Conservation (phyloP, 495 filamentous ascomycete species). For the Penicillium riverlandense region DNA sequence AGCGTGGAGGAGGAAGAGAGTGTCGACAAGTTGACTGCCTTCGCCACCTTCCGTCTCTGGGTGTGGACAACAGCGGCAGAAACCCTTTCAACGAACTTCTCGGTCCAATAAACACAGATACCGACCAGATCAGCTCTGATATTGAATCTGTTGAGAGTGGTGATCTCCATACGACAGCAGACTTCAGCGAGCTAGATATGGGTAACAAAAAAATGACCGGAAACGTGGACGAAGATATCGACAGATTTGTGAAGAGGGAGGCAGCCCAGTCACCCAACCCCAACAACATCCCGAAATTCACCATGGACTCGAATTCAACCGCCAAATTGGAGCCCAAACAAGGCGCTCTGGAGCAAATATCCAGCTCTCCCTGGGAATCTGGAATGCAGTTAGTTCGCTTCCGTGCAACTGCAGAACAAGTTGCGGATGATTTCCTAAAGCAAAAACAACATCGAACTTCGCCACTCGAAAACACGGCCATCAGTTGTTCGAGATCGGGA, state of each 20-base stretch:
- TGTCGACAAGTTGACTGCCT: not conserved
- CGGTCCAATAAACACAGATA: not conserved
- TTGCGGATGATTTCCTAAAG: conserved; percentile 17
- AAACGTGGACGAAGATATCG: conserved; percentile 8
- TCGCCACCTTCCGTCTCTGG: not conserved
- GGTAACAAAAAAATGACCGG: conserved; percentile 5
- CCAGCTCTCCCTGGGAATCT: conserved; percentile 12
- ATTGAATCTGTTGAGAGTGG: not conserved
- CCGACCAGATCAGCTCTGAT: not conserved
- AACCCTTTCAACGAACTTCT: not conserved
- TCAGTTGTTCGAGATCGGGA: conserved; percentile 1
- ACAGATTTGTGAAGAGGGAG: conserved; percentile 5
- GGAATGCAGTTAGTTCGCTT: conserved; percentile 20
- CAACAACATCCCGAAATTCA: not conserved
- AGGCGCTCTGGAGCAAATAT: not conserved
- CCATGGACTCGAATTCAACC: not conserved
- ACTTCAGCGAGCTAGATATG: conserved; percentile 5
- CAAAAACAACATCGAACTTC: conserved; percentile 8
- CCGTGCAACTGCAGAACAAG: conserved; percentile 17
- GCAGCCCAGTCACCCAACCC: not conserved
- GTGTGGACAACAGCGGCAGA: not conserved
- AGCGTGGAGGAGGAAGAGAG: conserved; percentile 7
- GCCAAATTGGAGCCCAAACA: not conserved
- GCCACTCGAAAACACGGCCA: not conserved
- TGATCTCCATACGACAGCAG: conserved; percentile 1